Base-by-base conservation (phyloP, 2,329 filamentous ascomycete genomes). In the Colletotrichum paranaense region DNA sequence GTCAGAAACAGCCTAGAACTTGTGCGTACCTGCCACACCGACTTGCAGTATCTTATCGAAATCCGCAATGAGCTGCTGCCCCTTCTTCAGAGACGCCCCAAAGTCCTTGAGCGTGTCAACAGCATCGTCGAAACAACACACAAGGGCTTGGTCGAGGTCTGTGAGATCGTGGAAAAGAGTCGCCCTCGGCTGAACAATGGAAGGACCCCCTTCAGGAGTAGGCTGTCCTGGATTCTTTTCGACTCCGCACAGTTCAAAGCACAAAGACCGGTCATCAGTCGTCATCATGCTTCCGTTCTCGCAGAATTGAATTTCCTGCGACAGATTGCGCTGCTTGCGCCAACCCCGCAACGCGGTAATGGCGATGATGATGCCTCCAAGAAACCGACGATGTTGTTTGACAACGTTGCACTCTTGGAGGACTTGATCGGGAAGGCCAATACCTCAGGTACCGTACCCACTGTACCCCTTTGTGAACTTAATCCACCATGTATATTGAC, bases 31-130 rank as follows among this genome's bases (percentile, higher is more conserved):
- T 82, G 80, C 63, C 73, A 82, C 35, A 66, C 68, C 7, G 81
- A 82, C 59, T 76, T 82, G 5, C 78, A 81, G 32, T 77, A 80
- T n/a, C 77, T 82, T 22, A 81, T 82, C 49, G 76, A 78, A n/a
- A 69, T 82, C 1, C 78, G 81, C 3, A 77, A 79, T 22, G 74
- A 79, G 30, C 77, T 77, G 14, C 73, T 81, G 3, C 52, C 67
- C 3, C 74, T 81, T 3, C 76, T 81, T 0, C 59, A 77, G 22
- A 73, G 73, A 4, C 76, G 77, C 1, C 76, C 78, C 12, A 67
- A 67, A 22, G 76, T 80, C 14, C 76, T 82, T n/a, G 62, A 75
- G 1, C 79, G 79, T 3, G 75, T 81, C 14, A 77, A 80, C 65
- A 64, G 42, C 35, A 78, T 82, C 66, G 81, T 82, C 30, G 75